A percentile compares a stretch with the other conserved stretches of the same genome.
These are phyloP conservation scores for Alternaria hordeiaustralica DNA, from an alignment of 2,329 filamentous ascomycete genomes.

Conservation along the genomic window DNA sequence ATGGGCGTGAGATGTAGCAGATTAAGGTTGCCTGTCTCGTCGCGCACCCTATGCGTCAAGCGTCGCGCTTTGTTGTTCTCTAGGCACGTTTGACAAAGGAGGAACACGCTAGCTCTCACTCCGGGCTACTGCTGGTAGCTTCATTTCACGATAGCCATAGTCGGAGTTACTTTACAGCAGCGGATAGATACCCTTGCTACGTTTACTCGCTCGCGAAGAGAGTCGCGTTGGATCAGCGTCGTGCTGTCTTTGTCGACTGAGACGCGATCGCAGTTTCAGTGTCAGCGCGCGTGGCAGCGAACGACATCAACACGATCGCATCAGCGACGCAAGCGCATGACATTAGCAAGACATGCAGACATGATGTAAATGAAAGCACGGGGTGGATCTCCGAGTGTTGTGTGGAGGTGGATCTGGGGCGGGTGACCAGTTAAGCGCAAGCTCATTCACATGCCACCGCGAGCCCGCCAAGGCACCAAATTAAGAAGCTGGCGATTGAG, in stretches of 20 bases:
- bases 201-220: neutral
- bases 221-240: neutral
- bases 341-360: neutral
- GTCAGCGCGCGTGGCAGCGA: neutral
- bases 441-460: constrained; percentile 33
- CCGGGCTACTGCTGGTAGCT: constrained; percentile 1
- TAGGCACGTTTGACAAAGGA: neutral
- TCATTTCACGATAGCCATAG: neutral
- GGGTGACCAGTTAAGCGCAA: constrained; percentile 20
- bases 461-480: constrained; percentile 28
- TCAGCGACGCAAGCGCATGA: neutral
- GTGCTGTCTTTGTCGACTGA: neutral
- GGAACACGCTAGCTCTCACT: neutral
- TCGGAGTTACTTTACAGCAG: constrained; percentile 7
- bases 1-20: neutral
- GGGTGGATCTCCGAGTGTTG: constrained; percentile 5
- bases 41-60: neutral
- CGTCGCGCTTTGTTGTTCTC: neutral
- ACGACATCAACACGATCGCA: neutral
- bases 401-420: constrained; percentile 22
- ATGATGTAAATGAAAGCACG: constrained; percentile 9
- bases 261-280: neutral
- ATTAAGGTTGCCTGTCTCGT: neutral
- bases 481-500: constrained; percentile 29
- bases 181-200: neutral